These are phyloP conservation scores for Umbelopsis ramanniana DNA, from an alignment of 192 early-diverging fungal genomes.

Conservation along the genomic window DNA sequence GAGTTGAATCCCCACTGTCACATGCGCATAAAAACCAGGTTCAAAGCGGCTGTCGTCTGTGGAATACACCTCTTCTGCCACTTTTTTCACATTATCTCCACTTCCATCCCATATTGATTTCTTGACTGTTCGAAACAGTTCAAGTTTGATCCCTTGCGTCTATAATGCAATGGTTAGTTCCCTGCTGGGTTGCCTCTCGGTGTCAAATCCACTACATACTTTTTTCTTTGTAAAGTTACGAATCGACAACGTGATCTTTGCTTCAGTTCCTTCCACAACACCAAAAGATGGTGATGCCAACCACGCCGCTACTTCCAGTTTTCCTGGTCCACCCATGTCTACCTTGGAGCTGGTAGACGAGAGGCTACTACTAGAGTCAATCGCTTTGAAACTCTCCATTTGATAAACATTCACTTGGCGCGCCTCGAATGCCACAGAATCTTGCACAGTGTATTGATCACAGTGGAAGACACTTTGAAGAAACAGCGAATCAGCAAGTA, in stretches of 20 bases:
- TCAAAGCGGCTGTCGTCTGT: conserved; percentile 1
- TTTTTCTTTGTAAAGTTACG: conserved; percentile 12
- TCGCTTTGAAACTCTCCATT: background rate
- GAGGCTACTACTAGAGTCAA: background rate
- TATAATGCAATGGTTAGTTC: background rate
- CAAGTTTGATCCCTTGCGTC: conserved; percentile 21
- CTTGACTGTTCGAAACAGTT: conserved; percentile 1
- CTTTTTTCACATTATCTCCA: background rate
- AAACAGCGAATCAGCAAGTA: background rate
- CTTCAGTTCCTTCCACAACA: background rate
- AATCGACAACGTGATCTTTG: background rate
- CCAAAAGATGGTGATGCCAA: background rate
- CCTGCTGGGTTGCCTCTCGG: background rate
- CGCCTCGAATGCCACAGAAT: background rate
- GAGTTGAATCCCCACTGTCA: background rate
- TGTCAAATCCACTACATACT: background rate
- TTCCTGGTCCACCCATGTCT: background rate
- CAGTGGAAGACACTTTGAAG: background rate
- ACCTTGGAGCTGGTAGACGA: background rate
- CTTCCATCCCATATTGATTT: background rate
- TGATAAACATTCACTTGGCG: conserved; percentile 12
- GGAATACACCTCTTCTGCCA: background rate
- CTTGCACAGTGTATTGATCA: background rate
- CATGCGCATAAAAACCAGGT: conserved; percentile 4
- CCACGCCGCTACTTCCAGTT: background rate